Evolutionary conservation across 176 grass and related monocot species (phyloP).

Genomic region (Phoenix dactylifera): DNA sequence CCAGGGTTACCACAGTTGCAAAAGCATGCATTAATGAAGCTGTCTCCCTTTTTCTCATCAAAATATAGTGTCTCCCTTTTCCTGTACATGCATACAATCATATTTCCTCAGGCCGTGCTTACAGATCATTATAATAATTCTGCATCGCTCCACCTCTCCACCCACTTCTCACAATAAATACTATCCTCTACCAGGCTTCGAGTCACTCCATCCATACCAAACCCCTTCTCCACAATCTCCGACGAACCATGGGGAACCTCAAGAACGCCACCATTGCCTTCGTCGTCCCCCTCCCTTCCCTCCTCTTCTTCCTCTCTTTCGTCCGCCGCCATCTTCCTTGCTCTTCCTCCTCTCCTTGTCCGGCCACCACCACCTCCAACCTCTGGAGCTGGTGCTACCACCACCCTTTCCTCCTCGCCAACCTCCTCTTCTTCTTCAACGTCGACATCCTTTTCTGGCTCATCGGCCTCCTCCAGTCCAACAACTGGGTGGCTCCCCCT

Average conservation of each 20-base stretch:
- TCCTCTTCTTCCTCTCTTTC: conserved; percentile 69
- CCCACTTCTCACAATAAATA: too few species aligned
- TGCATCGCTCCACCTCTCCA: too few species aligned
- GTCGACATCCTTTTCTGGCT: conserved; percentile 95
- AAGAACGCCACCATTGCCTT: conserved; percentile 61
- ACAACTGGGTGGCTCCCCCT: conserved; percentile 39
- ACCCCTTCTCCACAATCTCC: neutral
- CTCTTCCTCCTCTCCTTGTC: neutral
- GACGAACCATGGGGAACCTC: conserved; percentile 22
- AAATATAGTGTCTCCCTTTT: too few species aligned
- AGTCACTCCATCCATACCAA: conserved; percentile 7
- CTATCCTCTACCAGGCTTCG: too few species aligned
- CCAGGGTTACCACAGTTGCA: too few species aligned
- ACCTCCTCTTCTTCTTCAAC: conserved; percentile 79
- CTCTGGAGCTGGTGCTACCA: conserved; percentile 53
- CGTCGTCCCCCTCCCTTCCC: conserved; percentile 64
- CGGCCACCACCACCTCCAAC: neutral
- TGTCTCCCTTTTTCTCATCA: too few species aligned
- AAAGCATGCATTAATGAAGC: too few species aligned
- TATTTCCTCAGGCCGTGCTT: too few species aligned
- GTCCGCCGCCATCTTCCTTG: conserved; percentile 13
- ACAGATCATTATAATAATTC: too few species aligned
- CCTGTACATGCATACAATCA: too few species aligned
- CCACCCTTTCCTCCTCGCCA: conserved; percentile 76
- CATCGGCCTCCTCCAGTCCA: conserved; percentile 66